phyloP scores from a whole-genome alignment of 2,329 filamentous ascomycete species.

The Xylaria sp. region DNA sequence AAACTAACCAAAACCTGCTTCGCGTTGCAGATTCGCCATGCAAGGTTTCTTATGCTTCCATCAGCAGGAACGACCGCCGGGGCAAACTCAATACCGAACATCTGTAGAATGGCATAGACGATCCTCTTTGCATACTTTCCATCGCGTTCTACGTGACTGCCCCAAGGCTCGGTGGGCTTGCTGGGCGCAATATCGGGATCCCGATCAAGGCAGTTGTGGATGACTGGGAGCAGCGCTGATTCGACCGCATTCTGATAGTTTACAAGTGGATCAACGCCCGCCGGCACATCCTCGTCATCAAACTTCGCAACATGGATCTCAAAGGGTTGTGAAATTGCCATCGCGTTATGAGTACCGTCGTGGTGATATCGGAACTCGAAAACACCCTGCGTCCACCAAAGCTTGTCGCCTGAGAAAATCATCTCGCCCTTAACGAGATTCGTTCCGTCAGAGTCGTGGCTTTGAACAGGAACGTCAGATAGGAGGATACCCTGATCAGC shows the following conservation, averaged over 20 bases:
- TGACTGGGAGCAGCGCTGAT: conserved; percentile 78
- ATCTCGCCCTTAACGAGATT: conserved; percentile 82
- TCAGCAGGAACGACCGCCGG: conserved; percentile 92
- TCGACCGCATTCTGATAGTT: conserved; percentile 78
- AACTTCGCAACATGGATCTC: conserved; percentile 87
- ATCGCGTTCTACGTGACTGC: conserved; percentile 83
- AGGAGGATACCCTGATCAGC: conserved; percentile 81
- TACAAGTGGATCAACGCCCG: conserved; percentile 64
- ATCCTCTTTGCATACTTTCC: conserved; percentile 89
- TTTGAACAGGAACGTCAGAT: conserved; percentile 69
- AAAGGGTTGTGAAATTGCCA: conserved; percentile 93
- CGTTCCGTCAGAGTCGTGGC: conserved; percentile 59
- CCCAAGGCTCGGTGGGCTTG: conserved; percentile 82
- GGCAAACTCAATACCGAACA: conserved; percentile 97
- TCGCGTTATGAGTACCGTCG: conserved; percentile 88
- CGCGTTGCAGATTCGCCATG: conserved; percentile 94
- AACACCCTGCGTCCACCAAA: conserved; percentile 96
- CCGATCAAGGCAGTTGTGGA: conserved; percentile 92
- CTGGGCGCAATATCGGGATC: conserved; percentile 90
- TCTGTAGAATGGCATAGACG: conserved; percentile 93
- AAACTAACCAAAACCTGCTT: conserved; percentile 87
- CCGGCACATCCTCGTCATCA: conserved; percentile 72
- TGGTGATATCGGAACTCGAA: conserved; percentile 99
- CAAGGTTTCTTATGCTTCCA: conserved; percentile 87
- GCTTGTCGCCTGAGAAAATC: conserved; percentile 87